These are phyloP conservation scores for Crassisporium funariophilum DNA, from an alignment of 768 basidiomycete species.

Conservation along the genomic window DNA sequence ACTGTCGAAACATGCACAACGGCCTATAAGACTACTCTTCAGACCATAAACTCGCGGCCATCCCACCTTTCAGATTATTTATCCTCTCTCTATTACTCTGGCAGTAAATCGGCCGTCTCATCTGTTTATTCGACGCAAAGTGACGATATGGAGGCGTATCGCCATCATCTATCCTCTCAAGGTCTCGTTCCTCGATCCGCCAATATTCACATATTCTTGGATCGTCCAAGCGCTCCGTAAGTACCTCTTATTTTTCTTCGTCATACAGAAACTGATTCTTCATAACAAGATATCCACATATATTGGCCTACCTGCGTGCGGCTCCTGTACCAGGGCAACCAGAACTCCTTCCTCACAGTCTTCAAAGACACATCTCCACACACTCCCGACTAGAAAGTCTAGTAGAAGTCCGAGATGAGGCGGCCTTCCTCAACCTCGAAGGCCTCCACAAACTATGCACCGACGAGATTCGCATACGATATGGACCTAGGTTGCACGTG, in stretches of 20 bases:
- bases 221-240: slow-evolving; percentile 79
- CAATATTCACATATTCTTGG: slow-evolving; percentile 73
- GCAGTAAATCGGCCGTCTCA: slow-evolving; percentile 45
- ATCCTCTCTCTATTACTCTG: slow-evolving; percentile 41
- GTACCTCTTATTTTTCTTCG: slow-evolving; percentile 30
- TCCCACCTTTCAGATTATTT: slow-evolving; percentile 67
- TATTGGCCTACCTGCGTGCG: slow-evolving; percentile 73
- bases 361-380: slow-evolving; percentile 41
- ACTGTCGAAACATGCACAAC: slow-evolving; percentile 74
- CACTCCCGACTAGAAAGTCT: slow-evolving; percentile 59
- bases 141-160: slow-evolving; percentile 57
- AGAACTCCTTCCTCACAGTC: slow-evolving; percentile 60
- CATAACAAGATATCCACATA: slow-evolving; percentile 61
- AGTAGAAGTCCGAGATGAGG: slow-evolving; percentile 79
- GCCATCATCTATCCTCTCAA: slow-evolving; percentile 62
- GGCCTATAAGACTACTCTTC: slow-evolving; percentile 65
- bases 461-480: slow-evolving; percentile 62
- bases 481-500: slow-evolving; percentile 41
- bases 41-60: slow-evolving; percentile 67
- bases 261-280: background rate
- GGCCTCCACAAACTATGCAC: slow-evolving; percentile 65
- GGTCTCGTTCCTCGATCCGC: slow-evolving; percentile 50
- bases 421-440: slow-evolving; percentile 70
- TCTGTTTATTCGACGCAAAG: slow-evolving; percentile 60
- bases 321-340: slow-evolving; percentile 45